Base-by-base conservation (phyloP, 2,329 filamentous ascomycete genomes). In the Scopulariopsis brevicaulis region DNA sequence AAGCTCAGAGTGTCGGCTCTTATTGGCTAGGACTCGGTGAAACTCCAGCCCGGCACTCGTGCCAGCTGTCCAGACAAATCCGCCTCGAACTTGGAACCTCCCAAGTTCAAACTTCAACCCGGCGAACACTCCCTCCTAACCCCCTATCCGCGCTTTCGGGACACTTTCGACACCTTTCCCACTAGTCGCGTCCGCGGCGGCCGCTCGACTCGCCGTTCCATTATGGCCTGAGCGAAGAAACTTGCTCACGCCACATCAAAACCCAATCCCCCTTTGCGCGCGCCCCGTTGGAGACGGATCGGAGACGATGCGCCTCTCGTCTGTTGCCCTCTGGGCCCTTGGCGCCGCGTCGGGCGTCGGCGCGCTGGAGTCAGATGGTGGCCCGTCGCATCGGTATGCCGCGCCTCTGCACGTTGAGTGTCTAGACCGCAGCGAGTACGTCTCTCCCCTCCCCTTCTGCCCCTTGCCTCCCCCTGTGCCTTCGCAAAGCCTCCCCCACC, bases 351-450 rank as follows among this genome's bases (percentile, higher is more conserved):
- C 48, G 5, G 10, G 22, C 25, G 56, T 35, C 20, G 56, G 18
- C 20, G 56, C 56, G 25, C 34, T 40, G 10, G 20, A 18, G 34
- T 15, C 50, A 8, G 40, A 46, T 7, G 35, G 34, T 14, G 24
- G 53, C 15, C 56, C 83, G 0, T 83, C 82, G 32, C 86, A 86
- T 66, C 80, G 82, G 65, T 86, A 85, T 66, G 84, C 84, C 64
- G 84, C 86, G 15, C 70, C 80, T 12, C 86, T 90, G 60, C 77
- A 79, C 43, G 84, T 90, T 22, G 85, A 85, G 66, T 90, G 87
- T 74, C 81, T 90, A 76, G 87, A 88, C 66, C 79, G 87, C 60
- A 88, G 83, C 70, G 81, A 84, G 86, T 89, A 65, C 73, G 84
- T 77, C n/a, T 7, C 5, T 24, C 51, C 35, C 37, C 14, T 25